Conservation (phyloP, 352 stramenopile species). For the Aphanomyces stellatus region DNA sequence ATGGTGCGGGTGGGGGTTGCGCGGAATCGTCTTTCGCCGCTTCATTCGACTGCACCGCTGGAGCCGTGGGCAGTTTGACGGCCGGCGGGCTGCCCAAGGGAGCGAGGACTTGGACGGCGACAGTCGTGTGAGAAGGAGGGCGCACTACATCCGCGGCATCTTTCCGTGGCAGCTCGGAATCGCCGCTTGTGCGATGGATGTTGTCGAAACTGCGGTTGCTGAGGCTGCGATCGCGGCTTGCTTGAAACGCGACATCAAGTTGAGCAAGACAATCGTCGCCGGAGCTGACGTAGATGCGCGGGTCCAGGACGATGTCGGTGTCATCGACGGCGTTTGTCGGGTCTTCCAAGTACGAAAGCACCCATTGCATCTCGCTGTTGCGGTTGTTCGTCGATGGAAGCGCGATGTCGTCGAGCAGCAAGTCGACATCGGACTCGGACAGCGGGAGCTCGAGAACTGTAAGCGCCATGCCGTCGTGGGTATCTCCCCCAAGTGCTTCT, state of each 20-base stretch:
- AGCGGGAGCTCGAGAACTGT: neutral
- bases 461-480: neutral
- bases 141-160: neutral
- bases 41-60: no score
- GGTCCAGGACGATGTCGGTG: neutral
- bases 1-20: neutral
- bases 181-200: neutral
- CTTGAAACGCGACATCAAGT: neutral
- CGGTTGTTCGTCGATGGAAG: neutral
- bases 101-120: neutral
- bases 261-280: neutral
- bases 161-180: neutral
- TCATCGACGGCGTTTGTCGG: conserved; percentile 1
- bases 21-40: no score
- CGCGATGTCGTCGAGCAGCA: neutral
- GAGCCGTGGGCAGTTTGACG: neutral
- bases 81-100: neutral
- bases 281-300: no score
- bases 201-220: conserved; percentile 7
- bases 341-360: conserved; percentile 9
- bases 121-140: neutral
- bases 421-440: neutral
- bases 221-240: neutral
- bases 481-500: neutral
- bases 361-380: conserved; percentile 13